Base-by-base conservation (phyloP, 2,329 filamentous ascomycete species). In the Talaromyces sp. region DNA sequence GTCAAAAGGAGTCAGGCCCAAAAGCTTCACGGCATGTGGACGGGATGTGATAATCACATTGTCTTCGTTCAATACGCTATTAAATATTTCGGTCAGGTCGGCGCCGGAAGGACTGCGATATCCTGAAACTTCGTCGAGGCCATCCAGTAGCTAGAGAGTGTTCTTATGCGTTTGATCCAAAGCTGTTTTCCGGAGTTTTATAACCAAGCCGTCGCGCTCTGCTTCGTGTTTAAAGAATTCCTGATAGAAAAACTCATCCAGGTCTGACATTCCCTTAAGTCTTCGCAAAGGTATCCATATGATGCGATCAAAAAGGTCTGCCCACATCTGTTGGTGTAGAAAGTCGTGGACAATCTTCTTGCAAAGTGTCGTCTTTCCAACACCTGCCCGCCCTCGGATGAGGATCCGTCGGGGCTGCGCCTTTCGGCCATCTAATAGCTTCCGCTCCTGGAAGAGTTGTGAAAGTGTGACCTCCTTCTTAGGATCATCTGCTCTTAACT, bases 1-100 rank as follows among this genome's bases (percentile, higher is more conserved):
- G 62, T 81, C 70, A 51, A 70, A 63, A 1, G 25, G 19, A 1
- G 22, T n/a, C 29, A 73, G 6, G 29, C 13, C 1, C 1, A 65
- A 70, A 53, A 70, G 40, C 2, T 10, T 63, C 5, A 53, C 68
- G 2, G 65, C 68, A 61, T 71, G 69, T 19, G 79, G 79, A 2
- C 79, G 76, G 27, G 79, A 77, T 1, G 79, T 82, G 34, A 82
- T 72, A 56, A 83, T 79, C 6, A 80, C 72, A 56, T 78, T 75
- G 0, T 70, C 70, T 17, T 72, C 72, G 15, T 74, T 71, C 10
- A 80, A 67, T 25, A 81, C 72, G 4, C 68, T 2, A 15, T 65
- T 10, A 13, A 80, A 69, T 38, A 77, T 72, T 17, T 45, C 3
- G 22, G 29, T 67, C 68, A 71, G 71, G 22, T 59, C 36, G 19